phyloP scores from a whole-genome alignment of 2,329 filamentous ascomycete species.

The Pseudogymnoascus sp. region DNA sequence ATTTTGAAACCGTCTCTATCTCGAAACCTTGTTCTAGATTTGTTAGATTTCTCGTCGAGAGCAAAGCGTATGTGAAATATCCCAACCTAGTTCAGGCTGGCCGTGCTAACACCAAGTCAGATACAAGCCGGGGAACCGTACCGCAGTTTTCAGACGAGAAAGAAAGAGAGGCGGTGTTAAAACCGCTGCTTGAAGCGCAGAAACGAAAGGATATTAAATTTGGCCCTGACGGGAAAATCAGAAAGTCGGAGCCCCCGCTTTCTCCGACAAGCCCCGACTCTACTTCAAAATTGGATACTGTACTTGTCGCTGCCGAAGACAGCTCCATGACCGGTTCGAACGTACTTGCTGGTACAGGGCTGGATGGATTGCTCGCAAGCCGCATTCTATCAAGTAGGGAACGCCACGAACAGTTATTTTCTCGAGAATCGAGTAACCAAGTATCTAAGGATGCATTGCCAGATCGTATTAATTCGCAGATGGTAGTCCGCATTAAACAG shows the following conservation, averaged over 20 bases:
- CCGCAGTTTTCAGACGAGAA: not conserved
- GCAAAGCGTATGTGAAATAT: constrained; percentile 3
- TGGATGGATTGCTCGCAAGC: not conserved
- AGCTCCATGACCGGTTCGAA: not conserved
- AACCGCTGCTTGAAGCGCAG: not conserved
- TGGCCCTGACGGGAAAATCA: not conserved
- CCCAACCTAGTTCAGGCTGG: not conserved
- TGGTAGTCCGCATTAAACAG: constrained; percentile 53
- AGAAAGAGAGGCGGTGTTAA: not conserved
- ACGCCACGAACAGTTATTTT: constrained; percentile 50
- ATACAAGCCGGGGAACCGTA: not conserved
- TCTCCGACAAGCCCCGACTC: not conserved
- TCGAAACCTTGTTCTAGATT: constrained; percentile 51
- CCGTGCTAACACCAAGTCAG: not conserved
- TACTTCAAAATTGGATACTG: not conserved
- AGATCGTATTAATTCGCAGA: constrained; percentile 40
- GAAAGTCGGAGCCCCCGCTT: not conserved
- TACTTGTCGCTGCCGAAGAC: not conserved
- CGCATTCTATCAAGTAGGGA: constrained; percentile 42
- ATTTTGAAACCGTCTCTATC: constrained; percentile 51
- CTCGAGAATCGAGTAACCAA: constrained; percentile 38
- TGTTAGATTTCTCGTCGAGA: constrained; percentile 15
- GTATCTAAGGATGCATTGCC: constrained; percentile 43
- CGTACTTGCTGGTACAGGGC: not conserved
- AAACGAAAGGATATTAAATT: not conserved